Evolutionary conservation across 768 basidiomycete species (phyloP).

Genomic region (Tylopilus sp.): DNA sequence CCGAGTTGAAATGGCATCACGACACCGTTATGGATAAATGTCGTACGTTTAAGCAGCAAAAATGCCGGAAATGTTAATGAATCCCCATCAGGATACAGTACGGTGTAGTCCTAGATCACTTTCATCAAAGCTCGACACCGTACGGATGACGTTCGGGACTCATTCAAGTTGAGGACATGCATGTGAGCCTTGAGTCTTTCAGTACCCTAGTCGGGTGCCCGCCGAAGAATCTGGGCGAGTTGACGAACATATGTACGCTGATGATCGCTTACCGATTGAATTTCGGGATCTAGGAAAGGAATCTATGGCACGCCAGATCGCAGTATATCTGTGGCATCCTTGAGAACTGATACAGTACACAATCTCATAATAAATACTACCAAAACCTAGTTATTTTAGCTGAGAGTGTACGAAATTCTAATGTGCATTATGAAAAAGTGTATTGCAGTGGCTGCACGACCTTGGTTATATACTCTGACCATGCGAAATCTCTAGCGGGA

Average conservation of each 20-base stretch:
- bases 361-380: no score
- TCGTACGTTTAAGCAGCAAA: not conserved
- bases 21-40: not conserved
- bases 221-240: not conserved
- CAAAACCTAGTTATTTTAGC: no score
- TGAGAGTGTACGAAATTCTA: no score
- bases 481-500: no score
- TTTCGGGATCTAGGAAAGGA: not conserved
- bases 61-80: not conserved
- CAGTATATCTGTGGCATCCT: not conserved
- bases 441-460: not conserved
- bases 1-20: not conserved
- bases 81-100: not conserved
- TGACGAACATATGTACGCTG: not conserved
- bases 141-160: not conserved
- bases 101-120: not conserved
- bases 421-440: no score
- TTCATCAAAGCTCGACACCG: not conserved
- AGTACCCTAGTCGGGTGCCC: not conserved
- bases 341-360: no score
- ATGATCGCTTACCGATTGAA: not conserved
- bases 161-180: not conserved
- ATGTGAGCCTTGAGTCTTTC: not conserved
- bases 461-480: not conserved
- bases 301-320: no score